Conservation (phyloP, 345 rosid species). For the Rhizophora apiculata region DNA sequence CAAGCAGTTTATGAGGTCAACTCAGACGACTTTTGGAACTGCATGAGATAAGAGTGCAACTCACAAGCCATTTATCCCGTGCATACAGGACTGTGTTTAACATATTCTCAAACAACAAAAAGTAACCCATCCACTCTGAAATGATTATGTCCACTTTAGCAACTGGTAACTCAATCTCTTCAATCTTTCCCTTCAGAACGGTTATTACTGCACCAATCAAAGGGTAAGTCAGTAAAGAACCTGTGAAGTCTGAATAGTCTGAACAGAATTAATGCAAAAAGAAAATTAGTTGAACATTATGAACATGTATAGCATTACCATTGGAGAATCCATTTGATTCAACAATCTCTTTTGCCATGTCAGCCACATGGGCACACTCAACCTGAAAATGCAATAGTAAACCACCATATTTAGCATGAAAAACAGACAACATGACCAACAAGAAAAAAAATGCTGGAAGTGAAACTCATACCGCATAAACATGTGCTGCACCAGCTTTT, state of each 20-base stretch:
- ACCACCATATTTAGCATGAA: conserved; percentile 7
- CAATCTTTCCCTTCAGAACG: conserved; percentile 94
- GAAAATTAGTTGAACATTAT: neutral
- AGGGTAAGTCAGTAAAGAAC: neutral
- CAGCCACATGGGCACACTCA: conserved; percentile 93
- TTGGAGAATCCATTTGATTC: conserved; percentile 77
- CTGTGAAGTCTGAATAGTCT: neutral
- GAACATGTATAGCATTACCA: conserved; percentile 39
- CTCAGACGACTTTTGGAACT: neutral
- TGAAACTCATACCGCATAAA: conserved; percentile 62
- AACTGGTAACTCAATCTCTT: conserved; percentile 88
- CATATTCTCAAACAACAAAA: conserved; percentile 94
- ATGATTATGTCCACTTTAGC: conserved; percentile 90
- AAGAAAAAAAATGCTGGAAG: neutral
- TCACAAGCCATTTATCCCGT: conserved; percentile 97
- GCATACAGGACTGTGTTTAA: conserved; percentile 84
- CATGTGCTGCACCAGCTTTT: conserved; percentile 90
- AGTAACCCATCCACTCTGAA: conserved; percentile 99
- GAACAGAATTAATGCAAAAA: neutral
- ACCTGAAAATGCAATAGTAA: conserved; percentile 40
- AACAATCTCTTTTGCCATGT: conserved; percentile 90
- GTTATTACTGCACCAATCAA: conserved; percentile 60
- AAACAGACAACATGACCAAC: neutral
- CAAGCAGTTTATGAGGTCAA: neutral
- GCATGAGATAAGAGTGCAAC: conserved; percentile 25